Evolutionary conservation across 2,329 filamentous ascomycete genomes (phyloP).

Genomic region (Neophaeococcomyces aloes): DNA sequence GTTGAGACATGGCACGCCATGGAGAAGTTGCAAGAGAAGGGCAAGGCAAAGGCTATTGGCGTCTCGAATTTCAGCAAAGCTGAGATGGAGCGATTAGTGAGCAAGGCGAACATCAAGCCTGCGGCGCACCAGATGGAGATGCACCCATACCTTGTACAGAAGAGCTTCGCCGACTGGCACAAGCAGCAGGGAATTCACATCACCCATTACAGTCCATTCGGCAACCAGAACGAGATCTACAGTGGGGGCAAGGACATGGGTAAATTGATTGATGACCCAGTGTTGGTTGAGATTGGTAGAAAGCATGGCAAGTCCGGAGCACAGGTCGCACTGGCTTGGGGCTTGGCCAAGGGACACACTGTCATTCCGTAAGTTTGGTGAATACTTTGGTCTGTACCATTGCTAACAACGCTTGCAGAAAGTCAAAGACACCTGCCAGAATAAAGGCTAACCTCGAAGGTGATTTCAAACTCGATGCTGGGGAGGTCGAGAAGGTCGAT

Average conservation of each 20-base stretch:
- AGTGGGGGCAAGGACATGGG: constrained; percentile 32
- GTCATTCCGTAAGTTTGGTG: constrained; percentile 39
- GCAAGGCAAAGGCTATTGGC: constrained; percentile 42
- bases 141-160: constrained; percentile 45
- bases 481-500: constrained; percentile 48
- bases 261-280: constrained; percentile 43
- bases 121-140: constrained; percentile 43
- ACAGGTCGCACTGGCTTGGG: constrained; percentile 47
- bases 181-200: constrained; percentile 42
- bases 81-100: constrained; percentile 39
- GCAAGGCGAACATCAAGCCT: constrained; percentile 35
- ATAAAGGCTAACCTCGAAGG: constrained; percentile 36
- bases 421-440: constrained; percentile 34
- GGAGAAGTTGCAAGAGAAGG: constrained; percentile 32
- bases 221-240: constrained; percentile 45
- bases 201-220: constrained; percentile 46
- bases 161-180: constrained; percentile 39
- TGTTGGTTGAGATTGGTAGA: constrained; percentile 41
- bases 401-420: background rate
- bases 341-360: constrained; percentile 40
- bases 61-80: constrained; percentile 43
- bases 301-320: constrained; percentile 42
- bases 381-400: too few relatives aligned
- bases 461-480: constrained; percentile 48
- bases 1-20: constrained; percentile 44